A percentile compares a stretch with the other conserved stretches of the same genome.
These are phyloP conservation scores for Exophiala alcalophila DNA, from an alignment of 2,329 filamentous ascomycete genomes.

Conservation along the genomic window DNA sequence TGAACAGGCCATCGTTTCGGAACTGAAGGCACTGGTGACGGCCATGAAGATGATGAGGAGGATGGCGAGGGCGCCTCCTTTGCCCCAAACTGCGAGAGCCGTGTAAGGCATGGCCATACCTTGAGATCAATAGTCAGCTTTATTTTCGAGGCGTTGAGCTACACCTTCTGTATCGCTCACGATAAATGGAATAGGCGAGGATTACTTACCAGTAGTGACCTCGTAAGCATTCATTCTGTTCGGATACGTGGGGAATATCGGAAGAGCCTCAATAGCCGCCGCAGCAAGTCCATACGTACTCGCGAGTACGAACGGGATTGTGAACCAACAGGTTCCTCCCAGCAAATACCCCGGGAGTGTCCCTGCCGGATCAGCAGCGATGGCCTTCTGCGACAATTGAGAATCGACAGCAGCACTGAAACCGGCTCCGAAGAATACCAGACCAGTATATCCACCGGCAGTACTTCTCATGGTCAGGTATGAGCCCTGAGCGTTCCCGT, in stretches of 20 bases:
- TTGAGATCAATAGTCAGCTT: too few species aligned
- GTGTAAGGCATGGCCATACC: slow-evolving; percentile 44
- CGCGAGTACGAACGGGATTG: slow-evolving; percentile 47
- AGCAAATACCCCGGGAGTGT: slow-evolving; percentile 38
- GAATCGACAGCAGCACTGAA: slow-evolving; percentile 81
- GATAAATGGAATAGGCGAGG: too few species aligned
- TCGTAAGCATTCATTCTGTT: slow-evolving; percentile 25
- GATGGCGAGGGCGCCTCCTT: slow-evolving; percentile 72
- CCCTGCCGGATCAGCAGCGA: slow-evolving; percentile 38
- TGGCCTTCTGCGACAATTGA: slow-evolving; percentile 68
- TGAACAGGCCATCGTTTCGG: slow-evolving; percentile 80
- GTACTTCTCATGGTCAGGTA: slow-evolving; percentile 88
- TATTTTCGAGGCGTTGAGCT: too few species aligned
- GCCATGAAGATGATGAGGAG: slow-evolving; percentile 84
- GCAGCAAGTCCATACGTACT: slow-evolving; percentile 48
- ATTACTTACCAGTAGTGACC: too few species aligned
- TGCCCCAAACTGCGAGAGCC: slow-evolving; percentile 75
- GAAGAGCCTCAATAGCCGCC: slow-evolving; percentile 42
- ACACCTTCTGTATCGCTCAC: too few species aligned
- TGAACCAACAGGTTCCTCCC: slow-evolving; percentile 48
- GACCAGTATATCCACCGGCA: slow-evolving; percentile 74
- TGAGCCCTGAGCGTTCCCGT: slow-evolving; percentile 73
- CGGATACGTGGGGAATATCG: slow-evolving; percentile 41
- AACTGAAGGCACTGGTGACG: slow-evolving; percentile 76
- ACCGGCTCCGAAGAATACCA: slow-evolving; percentile 86